Evolutionary conservation across 2,329 filamentous ascomycete species (phyloP), one percentile per base, ranked within the genome.

Genomic region (Fusarium circinatum): DNA sequence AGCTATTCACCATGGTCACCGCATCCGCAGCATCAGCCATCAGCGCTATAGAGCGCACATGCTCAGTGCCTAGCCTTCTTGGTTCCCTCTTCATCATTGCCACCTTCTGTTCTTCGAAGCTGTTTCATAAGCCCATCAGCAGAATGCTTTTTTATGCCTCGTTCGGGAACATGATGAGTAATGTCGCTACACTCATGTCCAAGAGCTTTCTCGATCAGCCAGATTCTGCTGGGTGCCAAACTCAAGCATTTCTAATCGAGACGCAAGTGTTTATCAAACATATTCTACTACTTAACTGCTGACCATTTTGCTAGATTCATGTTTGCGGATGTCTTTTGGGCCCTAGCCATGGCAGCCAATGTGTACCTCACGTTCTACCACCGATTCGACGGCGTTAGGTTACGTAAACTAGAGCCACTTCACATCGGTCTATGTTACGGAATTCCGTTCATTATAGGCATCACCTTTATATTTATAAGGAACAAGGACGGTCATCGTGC

Each of bases 281-380:
- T 17, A 8, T 7, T 30, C 4, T 26, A 47, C 60, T 18, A 6
- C 24, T 42, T 1, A 8, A 22, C 42, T 32, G 6, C 61, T 66
- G 3, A 66, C 13, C 5, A 18, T 18, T 13, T 34, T 18, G 5
- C 9, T 24, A 66, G 64, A 6, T 66, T 66, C 11, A 66, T 66
- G 64, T 66, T 66, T 65, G 64, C 61, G 0, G 64, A 66, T 49
- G 64, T 66, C 12, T 66, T 66, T 58, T 66, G 61, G 64, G 64
- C 64, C 9, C 15, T 66, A 1, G 61, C 64, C n/a, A 66, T 66
- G 64, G 64, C 49, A 1, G 6, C 64, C 3, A 66, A 66, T 11
- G 64, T 66, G 6, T 66, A 66, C 24, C 64, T 66, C 10, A 66
- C 64, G 6, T 66, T 66, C 42, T 66, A 66, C 8, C 34, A 36